Percentiles rank a stretch among this genome's conserved stretches.
Conservation (phyloP, 495 filamentous ascomycete species). For the Aspergillus funiculosus region DNA sequence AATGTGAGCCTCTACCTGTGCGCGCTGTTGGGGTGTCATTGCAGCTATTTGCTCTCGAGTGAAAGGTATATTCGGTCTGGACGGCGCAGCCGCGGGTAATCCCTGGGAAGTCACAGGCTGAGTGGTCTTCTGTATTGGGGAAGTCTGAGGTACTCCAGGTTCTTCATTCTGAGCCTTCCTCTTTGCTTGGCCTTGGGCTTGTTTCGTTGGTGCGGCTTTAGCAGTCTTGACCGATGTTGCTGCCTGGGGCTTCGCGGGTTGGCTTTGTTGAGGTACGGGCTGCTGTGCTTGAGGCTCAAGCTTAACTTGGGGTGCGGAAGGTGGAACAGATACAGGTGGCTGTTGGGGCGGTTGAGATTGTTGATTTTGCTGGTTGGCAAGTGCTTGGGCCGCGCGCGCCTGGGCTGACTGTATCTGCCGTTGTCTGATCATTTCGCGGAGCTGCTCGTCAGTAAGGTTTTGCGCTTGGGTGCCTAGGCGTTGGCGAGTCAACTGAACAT, state of each 20-base stretch:
- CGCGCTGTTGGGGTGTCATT: slow-evolving; percentile 47
- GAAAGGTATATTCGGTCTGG: slow-evolving; percentile 31
- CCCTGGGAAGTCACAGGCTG: slow-evolving; percentile 27
- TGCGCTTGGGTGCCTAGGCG: slow-evolving; percentile 36
- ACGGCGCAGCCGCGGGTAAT: slow-evolving; percentile 26
- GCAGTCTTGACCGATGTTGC: slow-evolving; percentile 22
- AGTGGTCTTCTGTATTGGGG: slow-evolving; percentile 30
- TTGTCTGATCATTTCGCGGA: slow-evolving; percentile 41
- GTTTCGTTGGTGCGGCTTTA: slow-evolving; percentile 22
- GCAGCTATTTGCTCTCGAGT: slow-evolving; percentile 49
- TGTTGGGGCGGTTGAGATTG: slow-evolving; percentile 34
- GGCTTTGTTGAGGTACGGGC: slow-evolving; percentile 17
- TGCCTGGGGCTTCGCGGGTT: slow-evolving; percentile 21
- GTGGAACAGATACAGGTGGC: slow-evolving; percentile 26
- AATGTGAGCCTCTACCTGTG: slow-evolving; percentile 35
- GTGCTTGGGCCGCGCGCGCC: slow-evolving; percentile 23
- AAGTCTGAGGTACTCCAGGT: slow-evolving; percentile 47
- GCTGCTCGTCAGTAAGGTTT: slow-evolving; percentile 48
- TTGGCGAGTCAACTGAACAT: slow-evolving; percentile 41
- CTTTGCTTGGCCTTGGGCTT: slow-evolving; percentile 32
- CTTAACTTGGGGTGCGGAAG: slow-evolving; percentile 22
- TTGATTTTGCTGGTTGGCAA: slow-evolving; percentile 31
- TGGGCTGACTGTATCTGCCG: slow-evolving; percentile 33
- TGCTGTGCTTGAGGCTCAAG: slow-evolving; percentile 20
- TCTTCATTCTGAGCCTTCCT: slow-evolving; percentile 64